These are phyloP conservation scores for Phytophthora palmivora DNA, from an alignment of 352 stramenopile genomes.

Conservation along the genomic window DNA sequence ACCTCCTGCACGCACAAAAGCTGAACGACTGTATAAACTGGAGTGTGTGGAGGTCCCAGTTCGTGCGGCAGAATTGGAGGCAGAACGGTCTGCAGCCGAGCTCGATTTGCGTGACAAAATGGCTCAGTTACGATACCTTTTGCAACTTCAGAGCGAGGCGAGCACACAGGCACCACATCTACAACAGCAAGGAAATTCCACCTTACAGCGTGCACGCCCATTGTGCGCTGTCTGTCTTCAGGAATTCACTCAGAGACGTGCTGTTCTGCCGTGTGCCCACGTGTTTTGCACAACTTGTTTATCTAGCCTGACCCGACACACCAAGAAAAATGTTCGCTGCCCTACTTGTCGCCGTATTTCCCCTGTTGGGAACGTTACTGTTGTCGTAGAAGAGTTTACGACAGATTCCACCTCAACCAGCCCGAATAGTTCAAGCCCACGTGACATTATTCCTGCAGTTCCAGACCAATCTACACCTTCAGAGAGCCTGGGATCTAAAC, in stretches of 20 bases:
- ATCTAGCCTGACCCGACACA: slow-evolving; percentile 38
- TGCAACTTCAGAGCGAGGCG: slow-evolving; percentile 48
- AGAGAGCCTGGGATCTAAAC: slow-evolving; percentile 70
- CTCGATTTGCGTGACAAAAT: slow-evolving; percentile 57
- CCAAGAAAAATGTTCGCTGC: slow-evolving; percentile 47
- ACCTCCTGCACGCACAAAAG: slow-evolving; percentile 29
- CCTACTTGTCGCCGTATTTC: slow-evolving; percentile 64
- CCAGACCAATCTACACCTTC: not conserved
- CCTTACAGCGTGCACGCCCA: slow-evolving; percentile 17
- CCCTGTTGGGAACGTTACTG: slow-evolving; percentile 23
- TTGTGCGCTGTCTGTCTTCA: slow-evolving; percentile 86
- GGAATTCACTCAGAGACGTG: slow-evolving; percentile 59
- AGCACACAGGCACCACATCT: slow-evolving; percentile 3
- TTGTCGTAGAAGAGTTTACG: slow-evolving; percentile 27
- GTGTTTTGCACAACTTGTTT: slow-evolving; percentile 71
- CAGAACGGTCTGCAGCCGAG: slow-evolving; percentile 50
- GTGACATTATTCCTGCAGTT: not conserved
- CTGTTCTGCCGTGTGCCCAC: slow-evolving; percentile 90
- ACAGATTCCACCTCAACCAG: slow-evolving; percentile 7
- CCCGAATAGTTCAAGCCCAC: slow-evolving; percentile 4
- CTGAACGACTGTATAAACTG: slow-evolving; percentile 70
- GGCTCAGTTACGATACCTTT: slow-evolving; percentile 67
- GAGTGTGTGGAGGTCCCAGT: slow-evolving; percentile 49
- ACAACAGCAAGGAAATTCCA: not conserved
- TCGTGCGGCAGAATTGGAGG: slow-evolving; percentile 48